Evolutionary conservation across 345 rosid genomes (phyloP).

Genomic region (Euclidium syriacum): DNA sequence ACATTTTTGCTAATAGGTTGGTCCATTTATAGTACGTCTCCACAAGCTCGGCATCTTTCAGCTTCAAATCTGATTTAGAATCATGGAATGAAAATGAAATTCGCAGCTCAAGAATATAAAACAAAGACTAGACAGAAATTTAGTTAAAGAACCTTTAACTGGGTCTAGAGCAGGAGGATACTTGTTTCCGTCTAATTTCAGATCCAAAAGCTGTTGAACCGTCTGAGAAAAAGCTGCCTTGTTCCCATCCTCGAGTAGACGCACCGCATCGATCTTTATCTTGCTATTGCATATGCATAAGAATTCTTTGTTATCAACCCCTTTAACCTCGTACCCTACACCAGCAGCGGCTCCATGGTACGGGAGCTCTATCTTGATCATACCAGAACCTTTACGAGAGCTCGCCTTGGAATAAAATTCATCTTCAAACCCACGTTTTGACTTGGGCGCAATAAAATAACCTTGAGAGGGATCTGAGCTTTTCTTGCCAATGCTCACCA

Average conservation of each 20-base stretch:
- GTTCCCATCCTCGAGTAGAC: constrained; percentile 71
- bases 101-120: not conserved
- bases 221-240: constrained; percentile 66
- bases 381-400: constrained; percentile 65
- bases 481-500: constrained; percentile 47
- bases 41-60: constrained; percentile 63
- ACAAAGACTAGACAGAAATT: not conserved
- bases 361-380: constrained; percentile 62
- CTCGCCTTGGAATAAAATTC: constrained; percentile 41
- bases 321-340: constrained; percentile 74
- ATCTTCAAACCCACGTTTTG: constrained; percentile 61
- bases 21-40: constrained; percentile 56
- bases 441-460: constrained; percentile 61
- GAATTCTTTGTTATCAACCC: constrained; percentile 59
- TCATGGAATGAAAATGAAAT: constrained; percentile 10
- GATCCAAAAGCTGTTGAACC: constrained; percentile 66
- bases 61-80: constrained; percentile 59
- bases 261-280: constrained; percentile 54
- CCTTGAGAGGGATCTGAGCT: constrained; percentile 50
- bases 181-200: constrained; percentile 61
- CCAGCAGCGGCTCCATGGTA: constrained; percentile 74
- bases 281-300: constrained; percentile 52
- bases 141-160: constrained; percentile 44
- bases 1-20: constrained; percentile 66
- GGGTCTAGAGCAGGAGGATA: constrained; percentile 83